Percentiles rank a stretch among this genome's conserved stretches.
Conservation (phyloP, 345 rosid genomes). For the Microthlaspi erraticum region DNA sequence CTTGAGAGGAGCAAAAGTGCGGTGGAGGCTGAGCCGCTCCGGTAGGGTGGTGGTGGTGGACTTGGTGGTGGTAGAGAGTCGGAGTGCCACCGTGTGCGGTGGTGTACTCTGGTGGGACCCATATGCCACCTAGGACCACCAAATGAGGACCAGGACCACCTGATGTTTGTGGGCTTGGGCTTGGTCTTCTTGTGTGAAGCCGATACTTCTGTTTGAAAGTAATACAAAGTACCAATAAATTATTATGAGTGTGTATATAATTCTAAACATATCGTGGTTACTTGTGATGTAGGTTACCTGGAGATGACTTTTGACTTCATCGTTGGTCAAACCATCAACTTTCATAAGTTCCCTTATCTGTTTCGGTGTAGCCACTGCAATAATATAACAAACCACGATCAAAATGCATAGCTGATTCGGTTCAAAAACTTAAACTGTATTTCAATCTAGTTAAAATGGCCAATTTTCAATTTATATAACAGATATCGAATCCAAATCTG, state of each 20-base stretch:
- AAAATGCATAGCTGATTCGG: not conserved
- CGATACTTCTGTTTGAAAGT: constrained; percentile 74
- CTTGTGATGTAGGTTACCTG: constrained; percentile 65
- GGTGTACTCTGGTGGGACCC: constrained; percentile 96
- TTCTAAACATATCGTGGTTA: constrained; percentile 22
- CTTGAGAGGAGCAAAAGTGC: constrained; percentile 86
- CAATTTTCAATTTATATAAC: not conserved
- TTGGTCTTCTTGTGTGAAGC: constrained; percentile 95
- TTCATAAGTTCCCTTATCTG: constrained; percentile 98
- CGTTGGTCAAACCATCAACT: constrained; percentile 99
- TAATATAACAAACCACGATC: not conserved
- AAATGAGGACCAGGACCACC: constrained; percentile 68
- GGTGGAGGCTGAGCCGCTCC: constrained; percentile 51
- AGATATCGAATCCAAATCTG: not conserved
- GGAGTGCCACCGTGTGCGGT: constrained; percentile 61
- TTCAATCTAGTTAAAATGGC: not conserved
- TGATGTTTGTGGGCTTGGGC: constrained; percentile 83
- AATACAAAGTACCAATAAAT: not conserved
- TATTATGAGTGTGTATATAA: constrained; percentile 15
- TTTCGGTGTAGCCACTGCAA: constrained; percentile 94
- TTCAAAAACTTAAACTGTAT: not conserved
- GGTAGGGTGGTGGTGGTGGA: constrained; percentile 52
- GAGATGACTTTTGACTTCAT: constrained; percentile 99
- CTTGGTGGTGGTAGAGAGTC: constrained; percentile 59
- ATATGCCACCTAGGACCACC: constrained; percentile 87